These are phyloP conservation scores for Streptanthus diversifolius DNA, from an alignment of 345 rosid species.

Conservation along the genomic window DNA sequence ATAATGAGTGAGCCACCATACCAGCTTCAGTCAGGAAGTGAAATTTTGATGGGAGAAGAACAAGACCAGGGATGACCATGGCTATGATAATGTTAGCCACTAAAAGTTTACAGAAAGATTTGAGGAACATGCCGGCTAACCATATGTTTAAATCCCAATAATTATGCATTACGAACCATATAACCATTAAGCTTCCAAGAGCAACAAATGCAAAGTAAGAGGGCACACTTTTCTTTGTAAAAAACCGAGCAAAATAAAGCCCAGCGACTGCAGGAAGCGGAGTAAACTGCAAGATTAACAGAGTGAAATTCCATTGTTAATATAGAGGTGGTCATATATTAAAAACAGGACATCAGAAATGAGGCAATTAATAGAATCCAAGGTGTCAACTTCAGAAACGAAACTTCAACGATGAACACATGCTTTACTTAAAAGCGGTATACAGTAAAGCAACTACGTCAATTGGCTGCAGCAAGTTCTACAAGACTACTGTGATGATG, in stretches of 20 bases:
- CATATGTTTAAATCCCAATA: conserved; percentile 98
- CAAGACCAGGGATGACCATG: conserved; percentile 89
- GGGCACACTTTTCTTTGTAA: conserved; percentile 79
- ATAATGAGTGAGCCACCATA: conserved; percentile 68
- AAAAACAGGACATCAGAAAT: neutral
- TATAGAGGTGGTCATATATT: neutral
- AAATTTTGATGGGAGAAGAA: conserved; percentile 76
- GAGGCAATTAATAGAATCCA: neutral
- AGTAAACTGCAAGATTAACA: conserved; percentile 61
- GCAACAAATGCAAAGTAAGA: conserved; percentile 89
- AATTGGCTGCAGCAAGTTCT: conserved; percentile 8
- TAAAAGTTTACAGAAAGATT: conserved; percentile 83
- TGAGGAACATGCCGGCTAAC: conserved; percentile 97
- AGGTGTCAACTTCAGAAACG: conserved; percentile 6
- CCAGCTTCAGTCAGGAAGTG: conserved; percentile 78
- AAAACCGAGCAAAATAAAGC: conserved; percentile 86
- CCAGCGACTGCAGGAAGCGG: conserved; percentile 89
- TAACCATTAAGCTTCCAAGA: conserved; percentile 91
- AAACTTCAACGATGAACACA: neutral
- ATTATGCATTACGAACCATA: conserved; percentile 90
- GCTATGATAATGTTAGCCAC: conserved; percentile 79
- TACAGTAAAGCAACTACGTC: neutral
- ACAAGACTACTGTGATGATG: conserved; percentile 7
- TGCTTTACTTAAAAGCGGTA: conserved; percentile 2
- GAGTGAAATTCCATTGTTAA: neutral